phyloP scores from a whole-genome alignment of 1,284 basidiomycete species.

The Ustilago bromivora region DNA sequence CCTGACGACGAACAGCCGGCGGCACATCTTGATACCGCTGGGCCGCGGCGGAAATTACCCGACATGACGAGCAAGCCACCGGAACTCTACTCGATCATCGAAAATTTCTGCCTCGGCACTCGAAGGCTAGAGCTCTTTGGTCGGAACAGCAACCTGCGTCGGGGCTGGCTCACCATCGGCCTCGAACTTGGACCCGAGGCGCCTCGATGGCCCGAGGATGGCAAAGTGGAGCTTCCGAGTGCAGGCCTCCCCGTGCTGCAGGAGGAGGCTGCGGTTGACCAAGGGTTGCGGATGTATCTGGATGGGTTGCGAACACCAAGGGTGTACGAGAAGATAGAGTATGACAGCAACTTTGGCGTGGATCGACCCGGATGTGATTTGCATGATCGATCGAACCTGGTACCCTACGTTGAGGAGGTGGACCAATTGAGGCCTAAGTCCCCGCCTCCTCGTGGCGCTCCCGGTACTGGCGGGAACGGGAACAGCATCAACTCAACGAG shows the following conservation, averaged over 20 bases:
- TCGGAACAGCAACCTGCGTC: conserved; percentile 77
- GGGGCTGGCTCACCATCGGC: conserved; percentile 92
- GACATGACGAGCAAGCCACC: conserved; percentile 89
- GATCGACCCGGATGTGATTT: conserved; percentile 62
- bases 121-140: conserved; percentile 93
- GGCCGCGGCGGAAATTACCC: conserved; percentile 21
- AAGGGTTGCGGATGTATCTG: conserved; percentile 13
- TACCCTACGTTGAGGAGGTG: conserved; percentile 56
- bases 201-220: conserved; percentile 29
- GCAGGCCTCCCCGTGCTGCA: conserved; percentile 17
- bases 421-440: conserved; percentile 64
- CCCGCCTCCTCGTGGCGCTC: conserved; percentile 41
- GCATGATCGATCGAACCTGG: conserved; percentile 54
- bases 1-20: conserved; percentile 73
- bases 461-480: background rate
- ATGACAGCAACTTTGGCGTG: conserved; percentile 56
- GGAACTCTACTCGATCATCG: conserved; percentile 93
- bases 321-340: conserved; percentile 49
- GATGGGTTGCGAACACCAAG: conserved; percentile 28
- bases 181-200: conserved; percentile 59
- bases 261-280: conserved; percentile 5
- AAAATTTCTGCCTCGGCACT: conserved; percentile 96
- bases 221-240: conserved; percentile 13
- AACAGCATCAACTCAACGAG: conserved; percentile 3
- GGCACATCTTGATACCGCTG: background rate